A percentile compares a stretch with the other conserved stretches of the same genome.
phyloP scores from a whole-genome alignment of 2,329 filamentous ascomycete species.

The Alternaria burnsii region DNA sequence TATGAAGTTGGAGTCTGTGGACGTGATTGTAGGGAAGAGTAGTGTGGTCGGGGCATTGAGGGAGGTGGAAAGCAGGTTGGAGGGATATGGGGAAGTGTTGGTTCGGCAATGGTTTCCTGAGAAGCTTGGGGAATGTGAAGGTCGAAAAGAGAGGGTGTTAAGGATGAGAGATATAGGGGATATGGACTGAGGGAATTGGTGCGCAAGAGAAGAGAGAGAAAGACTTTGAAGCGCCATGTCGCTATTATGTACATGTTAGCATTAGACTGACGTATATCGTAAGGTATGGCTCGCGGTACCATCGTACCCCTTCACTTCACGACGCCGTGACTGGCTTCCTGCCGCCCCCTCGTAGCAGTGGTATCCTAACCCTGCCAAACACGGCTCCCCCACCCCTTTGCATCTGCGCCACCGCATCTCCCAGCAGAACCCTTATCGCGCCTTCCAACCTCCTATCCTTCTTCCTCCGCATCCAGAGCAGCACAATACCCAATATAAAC shows the following conservation, averaged over 20 bases:
- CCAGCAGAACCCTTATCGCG: slow-evolving; percentile 71
- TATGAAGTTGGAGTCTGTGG: background rate
- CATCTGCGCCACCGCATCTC: slow-evolving; percentile 54
- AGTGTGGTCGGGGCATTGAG: background rate
- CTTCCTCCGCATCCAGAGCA: slow-evolving; percentile 76
- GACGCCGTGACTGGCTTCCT: slow-evolving; percentile 3
- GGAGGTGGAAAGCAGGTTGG: background rate
- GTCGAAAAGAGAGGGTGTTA: background rate
- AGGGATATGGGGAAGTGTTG: background rate
- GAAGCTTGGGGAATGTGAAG: background rate
- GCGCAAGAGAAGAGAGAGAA: too few relatives aligned
- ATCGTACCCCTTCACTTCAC: background rate
- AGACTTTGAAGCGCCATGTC: too few relatives aligned
- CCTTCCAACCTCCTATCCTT: slow-evolving; percentile 78
- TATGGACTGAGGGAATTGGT: background rate
- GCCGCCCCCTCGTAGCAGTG: slow-evolving; percentile 29
- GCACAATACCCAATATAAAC: slow-evolving; percentile 69
- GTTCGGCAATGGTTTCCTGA: background rate
- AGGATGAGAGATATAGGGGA: background rate
- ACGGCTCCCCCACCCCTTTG: slow-evolving; percentile 43
- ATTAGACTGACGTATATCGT: background rate
- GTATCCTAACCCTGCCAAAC: slow-evolving; percentile 36
- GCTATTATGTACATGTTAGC: background rate
- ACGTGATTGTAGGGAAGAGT: background rate
- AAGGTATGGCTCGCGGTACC: background rate